Evolutionary conservation across 108 stramenopile genomes (phyloP), one percentile per base, ranked within the genome.

Genomic region (Conticribra guillardii): DNA sequence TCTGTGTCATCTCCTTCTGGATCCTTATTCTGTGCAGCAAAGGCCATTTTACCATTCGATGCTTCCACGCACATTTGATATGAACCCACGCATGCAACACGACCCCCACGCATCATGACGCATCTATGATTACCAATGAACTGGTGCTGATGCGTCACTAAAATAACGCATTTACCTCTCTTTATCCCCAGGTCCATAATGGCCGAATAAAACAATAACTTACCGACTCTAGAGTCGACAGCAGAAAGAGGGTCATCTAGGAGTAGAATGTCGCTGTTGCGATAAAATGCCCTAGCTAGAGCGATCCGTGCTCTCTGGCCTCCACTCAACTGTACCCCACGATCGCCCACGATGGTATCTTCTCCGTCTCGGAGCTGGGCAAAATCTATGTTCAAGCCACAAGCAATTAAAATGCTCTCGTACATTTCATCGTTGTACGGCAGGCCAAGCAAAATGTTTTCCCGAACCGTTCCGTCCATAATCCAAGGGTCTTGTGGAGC

Each of bases 111-210:
- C 79, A 99, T 78, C 37, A 96, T 65, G n/a, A 97, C 86, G 64
- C 89, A 92, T 2, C 80, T 67, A 8, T 71, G 67, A 14, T 88
- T 82, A 19, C 59, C 77, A 71, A 87, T 87, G 64, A 89, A 92
- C 62, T 96, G 96, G 46, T 97, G 96, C 74, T 97, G 96, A 78
- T 98, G 97, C 23, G 96, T 96, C 2, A 92, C 96, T 24, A 98
- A 71, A 24, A 98, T 52, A 29, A 92, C 87, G 66, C 87, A 84
- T 80, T 90, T 88, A 0, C 84, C 79, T 68, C 76, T 57, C 1
- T 80, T 77, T 1, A 83, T 22, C 19, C 77, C 77, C 9, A 96
- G 84, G 11, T 74, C 84, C 50, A 71, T 65, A 21, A 97, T 82
- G 15, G 94, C 93, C 60, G 85, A 72, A 63, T 90, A 88, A 64